Evolutionary conservation across 495 filamentous ascomycete genomes (phyloP).

Genomic region (Letharia lupina): DNA sequence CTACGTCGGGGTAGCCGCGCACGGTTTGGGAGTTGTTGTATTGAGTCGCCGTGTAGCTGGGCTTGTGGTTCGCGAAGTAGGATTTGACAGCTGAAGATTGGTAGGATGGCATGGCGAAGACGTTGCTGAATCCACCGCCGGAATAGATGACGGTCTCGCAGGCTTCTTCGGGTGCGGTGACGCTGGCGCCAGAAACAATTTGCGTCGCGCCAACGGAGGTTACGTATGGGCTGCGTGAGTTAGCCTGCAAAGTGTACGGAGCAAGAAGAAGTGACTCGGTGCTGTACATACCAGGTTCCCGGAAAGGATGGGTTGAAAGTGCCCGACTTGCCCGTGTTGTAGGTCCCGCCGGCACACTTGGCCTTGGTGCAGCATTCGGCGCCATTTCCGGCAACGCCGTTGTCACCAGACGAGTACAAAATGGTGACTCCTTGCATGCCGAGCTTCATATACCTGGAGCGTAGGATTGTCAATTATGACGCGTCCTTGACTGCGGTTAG

Average conservation of each 20-base stretch:
- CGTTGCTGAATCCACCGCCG: slow-evolving; percentile 62
- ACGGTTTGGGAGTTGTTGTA: slow-evolving; percentile 52
- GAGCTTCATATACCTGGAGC: slow-evolving; percentile 49
- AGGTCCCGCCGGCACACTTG: slow-evolving; percentile 26
- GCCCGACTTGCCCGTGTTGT: slow-evolving; percentile 29
- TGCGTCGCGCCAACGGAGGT: slow-evolving; percentile 45
- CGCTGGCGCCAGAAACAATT: slow-evolving; percentile 33
- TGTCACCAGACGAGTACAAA: slow-evolving; percentile 53
- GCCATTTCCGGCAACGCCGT: slow-evolving; percentile 44
- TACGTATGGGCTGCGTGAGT: slow-evolving; percentile 35
- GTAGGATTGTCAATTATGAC: not conserved
- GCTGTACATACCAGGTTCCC: slow-evolving; percentile 26
- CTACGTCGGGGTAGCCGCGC: slow-evolving; percentile 57
- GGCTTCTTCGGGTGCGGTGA: slow-evolving; percentile 35
- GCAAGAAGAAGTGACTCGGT: not conserved
- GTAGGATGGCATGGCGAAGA: slow-evolving; percentile 52
- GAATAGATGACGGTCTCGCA: slow-evolving; percentile 41
- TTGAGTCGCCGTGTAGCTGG: slow-evolving; percentile 37
- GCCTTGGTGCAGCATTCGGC: slow-evolving; percentile 27
- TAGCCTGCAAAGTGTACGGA: not conserved
- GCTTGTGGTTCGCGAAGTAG: slow-evolving; percentile 43
- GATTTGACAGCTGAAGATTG: slow-evolving; percentile 44
- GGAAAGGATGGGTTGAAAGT: slow-evolving; percentile 44
- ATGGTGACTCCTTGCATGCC: slow-evolving; percentile 54
- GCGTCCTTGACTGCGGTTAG: not conserved